Evolutionary conservation across 2,329 filamentous ascomycete species (phyloP).

Genomic region (Phialocephala sp.): DNA sequence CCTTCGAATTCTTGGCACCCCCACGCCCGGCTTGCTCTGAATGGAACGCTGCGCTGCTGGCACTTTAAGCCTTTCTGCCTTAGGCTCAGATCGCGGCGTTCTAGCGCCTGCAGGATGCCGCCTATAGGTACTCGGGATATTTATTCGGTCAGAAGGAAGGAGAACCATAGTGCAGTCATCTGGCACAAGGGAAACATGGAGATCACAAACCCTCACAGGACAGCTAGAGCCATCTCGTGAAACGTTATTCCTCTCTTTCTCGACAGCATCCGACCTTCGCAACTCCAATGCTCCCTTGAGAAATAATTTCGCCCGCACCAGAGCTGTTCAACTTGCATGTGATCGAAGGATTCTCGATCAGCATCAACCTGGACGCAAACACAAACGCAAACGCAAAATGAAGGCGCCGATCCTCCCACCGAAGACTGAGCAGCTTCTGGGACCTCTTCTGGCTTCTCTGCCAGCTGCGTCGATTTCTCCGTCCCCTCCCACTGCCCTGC

Average conservation of each 20-base stretch:
- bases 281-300: too few species aligned
- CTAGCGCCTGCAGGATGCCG: background rate
- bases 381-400: slow-evolving; percentile 24
- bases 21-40: too few species aligned
- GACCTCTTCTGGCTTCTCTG: slow-evolving; percentile 63
- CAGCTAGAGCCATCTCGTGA: slow-evolving; percentile 22
- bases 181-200: slow-evolving; percentile 11
- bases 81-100: too few species aligned
- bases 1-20: too few species aligned
- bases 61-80: too few species aligned
- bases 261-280: background rate
- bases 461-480: slow-evolving; percentile 63
- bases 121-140: background rate
- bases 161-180: background rate
- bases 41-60: too few species aligned
- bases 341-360: slow-evolving; percentile 19
- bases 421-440: slow-evolving; percentile 55
- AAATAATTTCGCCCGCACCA: background rate
- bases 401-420: slow-evolving; percentile 48
- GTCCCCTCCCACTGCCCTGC: slow-evolving; percentile 59
- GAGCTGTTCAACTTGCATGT: slow-evolving; percentile 30
- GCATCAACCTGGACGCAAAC: slow-evolving; percentile 12
- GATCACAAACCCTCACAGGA: slow-evolving; percentile 17
- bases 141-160: background rate
- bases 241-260: slow-evolving; percentile 1